Evolutionary conservation across 768 basidiomycete genomes (phyloP).

Genomic region (Serendipita sp.): DNA sequence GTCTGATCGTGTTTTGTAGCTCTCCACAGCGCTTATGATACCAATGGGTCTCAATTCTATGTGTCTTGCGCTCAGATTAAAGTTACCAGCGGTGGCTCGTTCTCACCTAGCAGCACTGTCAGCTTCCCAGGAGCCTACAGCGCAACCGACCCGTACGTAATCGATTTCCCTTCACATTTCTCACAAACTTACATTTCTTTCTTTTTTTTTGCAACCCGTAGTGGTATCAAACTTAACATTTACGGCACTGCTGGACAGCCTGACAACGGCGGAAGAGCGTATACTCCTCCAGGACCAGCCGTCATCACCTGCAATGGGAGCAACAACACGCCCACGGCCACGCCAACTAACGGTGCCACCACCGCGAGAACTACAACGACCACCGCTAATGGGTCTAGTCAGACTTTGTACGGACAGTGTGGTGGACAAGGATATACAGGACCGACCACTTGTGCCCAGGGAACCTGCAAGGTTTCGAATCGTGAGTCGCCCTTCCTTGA

Average conservation of each 20-base stretch:
- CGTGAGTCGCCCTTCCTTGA: not conserved
- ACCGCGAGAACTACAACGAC: not conserved
- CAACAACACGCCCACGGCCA: not conserved
- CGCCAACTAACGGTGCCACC: too few relatives aligned
- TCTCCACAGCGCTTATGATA: conserved; percentile 1
- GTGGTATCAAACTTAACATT: conserved; percentile 1
- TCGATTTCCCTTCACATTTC: too few relatives aligned
- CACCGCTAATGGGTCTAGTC: not conserved
- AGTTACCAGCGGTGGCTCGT: not conserved
- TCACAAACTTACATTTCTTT: too few relatives aligned
- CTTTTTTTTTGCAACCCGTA: not conserved
- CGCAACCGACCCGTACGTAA: conserved; percentile 19
- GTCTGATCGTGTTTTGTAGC: conserved; percentile 13
- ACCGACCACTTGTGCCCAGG: not conserved
- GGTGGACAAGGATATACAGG: not conserved
- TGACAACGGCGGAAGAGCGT: not conserved
- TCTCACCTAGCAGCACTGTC: conserved; percentile 23
- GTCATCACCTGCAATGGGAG: not conserved
- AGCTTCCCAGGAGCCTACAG: conserved; percentile 33
- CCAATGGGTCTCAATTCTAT: not conserved
- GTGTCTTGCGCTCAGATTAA: conserved; percentile 14
- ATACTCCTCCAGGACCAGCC: conserved; percentile 19
- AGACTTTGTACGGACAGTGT: not conserved
- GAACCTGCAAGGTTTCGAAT: not conserved
- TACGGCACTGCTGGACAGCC: not conserved